These are phyloP conservation scores for Phytopythium delawarense DNA, from an alignment of 352 stramenopile genomes.

Conservation along the genomic window DNA sequence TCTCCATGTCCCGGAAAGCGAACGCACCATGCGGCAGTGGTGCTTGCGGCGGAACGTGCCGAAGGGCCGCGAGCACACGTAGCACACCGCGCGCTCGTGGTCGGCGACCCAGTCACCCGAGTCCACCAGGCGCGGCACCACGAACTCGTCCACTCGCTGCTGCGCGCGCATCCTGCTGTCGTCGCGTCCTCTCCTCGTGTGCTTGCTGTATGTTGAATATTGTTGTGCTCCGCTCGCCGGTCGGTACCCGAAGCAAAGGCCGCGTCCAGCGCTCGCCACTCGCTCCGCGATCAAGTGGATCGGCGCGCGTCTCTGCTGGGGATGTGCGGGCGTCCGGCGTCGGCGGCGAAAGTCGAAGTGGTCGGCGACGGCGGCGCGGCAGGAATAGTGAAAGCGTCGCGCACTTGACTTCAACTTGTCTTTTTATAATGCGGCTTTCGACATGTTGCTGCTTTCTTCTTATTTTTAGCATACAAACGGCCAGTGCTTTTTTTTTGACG, in stretches of 20 bases:
- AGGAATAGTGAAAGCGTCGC: background rate
- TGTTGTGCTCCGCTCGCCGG: no score
- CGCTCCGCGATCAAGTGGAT: no score
- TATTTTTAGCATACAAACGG: constrained; percentile 1
- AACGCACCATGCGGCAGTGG: constrained; percentile 77
- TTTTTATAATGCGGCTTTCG: background rate
- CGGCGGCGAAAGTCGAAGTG: background rate
- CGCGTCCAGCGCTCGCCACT: background rate
- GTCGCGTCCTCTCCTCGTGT: background rate
- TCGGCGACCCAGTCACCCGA: constrained; percentile 73
- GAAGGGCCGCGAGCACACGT: constrained; percentile 76
- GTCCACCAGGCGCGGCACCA: constrained; percentile 73
- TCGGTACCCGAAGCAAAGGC: background rate
- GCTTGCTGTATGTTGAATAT: background rate
- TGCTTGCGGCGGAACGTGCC: constrained; percentile 83
- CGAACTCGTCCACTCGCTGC: constrained; percentile 37
- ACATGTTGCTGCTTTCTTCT: background rate
- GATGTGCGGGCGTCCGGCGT: background rate
- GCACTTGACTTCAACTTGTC: constrained; percentile 2
- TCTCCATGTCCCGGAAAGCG: background rate
- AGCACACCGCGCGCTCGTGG: constrained; percentile 61
- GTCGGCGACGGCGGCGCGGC: background rate
- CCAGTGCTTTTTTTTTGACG: constrained; percentile 1
- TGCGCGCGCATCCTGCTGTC: constrained; percentile 15
- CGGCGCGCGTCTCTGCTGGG: background rate